phyloP scores from a whole-genome alignment of 2,329 filamentous ascomycete genomes.

The Ceratocystis papillata region DNA sequence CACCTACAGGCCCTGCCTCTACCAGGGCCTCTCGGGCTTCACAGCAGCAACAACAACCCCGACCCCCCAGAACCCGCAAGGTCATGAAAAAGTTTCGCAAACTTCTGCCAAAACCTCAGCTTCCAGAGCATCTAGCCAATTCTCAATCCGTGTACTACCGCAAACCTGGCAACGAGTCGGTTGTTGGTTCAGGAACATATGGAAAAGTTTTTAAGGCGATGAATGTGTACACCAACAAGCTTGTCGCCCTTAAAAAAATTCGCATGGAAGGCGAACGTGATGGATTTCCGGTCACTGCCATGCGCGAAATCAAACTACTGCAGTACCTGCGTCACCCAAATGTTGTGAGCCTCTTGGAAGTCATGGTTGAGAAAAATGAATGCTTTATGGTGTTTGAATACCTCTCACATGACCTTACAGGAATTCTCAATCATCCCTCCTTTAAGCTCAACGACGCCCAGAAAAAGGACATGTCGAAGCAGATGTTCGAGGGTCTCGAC shows the following conservation, averaged over 20 bases:
- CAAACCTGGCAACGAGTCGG: slow-evolving; percentile 94
- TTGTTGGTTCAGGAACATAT: slow-evolving; percentile 90
- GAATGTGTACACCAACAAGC: slow-evolving; percentile 76
- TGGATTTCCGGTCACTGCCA: slow-evolving; percentile 81
- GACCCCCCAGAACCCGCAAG: slow-evolving; percentile 46
- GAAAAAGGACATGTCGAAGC: slow-evolving; percentile 84
- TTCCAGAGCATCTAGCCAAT: slow-evolving; percentile 59
- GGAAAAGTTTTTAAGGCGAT: slow-evolving; percentile 92
- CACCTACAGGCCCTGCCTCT: slow-evolving; percentile 46
- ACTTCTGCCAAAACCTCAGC: slow-evolving; percentile 57
- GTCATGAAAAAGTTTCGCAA: slow-evolving; percentile 60
- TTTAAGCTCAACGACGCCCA: slow-evolving; percentile 77
- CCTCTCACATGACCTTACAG: slow-evolving; percentile 88
- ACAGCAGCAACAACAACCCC: slow-evolving; percentile 28
- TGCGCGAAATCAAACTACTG: slow-evolving; percentile 84
- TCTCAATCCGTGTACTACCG: slow-evolving; percentile 89
- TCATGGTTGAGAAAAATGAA: slow-evolving; percentile 97
- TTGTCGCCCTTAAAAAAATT: slow-evolving; percentile 81
- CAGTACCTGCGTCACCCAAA: slow-evolving; percentile 75
- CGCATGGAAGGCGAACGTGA: slow-evolving; percentile 89
- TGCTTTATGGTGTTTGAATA: slow-evolving; percentile 99
- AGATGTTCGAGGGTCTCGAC: slow-evolving; percentile 86
- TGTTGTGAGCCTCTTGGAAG: slow-evolving; percentile 72
- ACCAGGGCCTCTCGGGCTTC: slow-evolving; percentile 31
- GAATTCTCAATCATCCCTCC: slow-evolving; percentile 84